phyloP scores from a whole-genome alignment of 176 grass and related monocot genomes.

The Aechmea fasciata region DNA sequence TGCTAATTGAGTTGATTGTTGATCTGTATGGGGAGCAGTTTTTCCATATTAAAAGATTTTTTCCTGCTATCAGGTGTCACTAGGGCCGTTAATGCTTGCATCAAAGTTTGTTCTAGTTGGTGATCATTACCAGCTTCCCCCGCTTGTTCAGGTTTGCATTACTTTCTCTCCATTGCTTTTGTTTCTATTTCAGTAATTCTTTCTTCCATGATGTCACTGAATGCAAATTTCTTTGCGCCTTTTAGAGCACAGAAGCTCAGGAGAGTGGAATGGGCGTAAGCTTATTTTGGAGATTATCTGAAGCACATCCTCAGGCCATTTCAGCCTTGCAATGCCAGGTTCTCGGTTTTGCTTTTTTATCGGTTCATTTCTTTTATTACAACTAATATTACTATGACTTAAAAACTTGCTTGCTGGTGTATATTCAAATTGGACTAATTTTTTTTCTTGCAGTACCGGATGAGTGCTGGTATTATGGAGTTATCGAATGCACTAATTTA shows the following conservation, averaged over 20 bases:
- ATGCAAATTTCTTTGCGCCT: neutral
- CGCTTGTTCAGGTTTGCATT: constrained; percentile 71
- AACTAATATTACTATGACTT: neutral
- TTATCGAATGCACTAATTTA: constrained; percentile 89
- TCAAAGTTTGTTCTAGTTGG: constrained; percentile 94
- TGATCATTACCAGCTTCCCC: constrained; percentile 95
- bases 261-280: constrained; percentile 93
- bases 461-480: constrained; percentile 96
- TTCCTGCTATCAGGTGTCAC: constrained; percentile 55
- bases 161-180: neutral
- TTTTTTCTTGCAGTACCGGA: constrained; percentile 61
- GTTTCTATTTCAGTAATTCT: constrained; percentile 1
- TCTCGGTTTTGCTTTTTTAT: neutral
- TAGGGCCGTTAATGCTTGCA: constrained; percentile 90
- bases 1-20: too few species aligned
- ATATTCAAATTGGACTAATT: neutral
- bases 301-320: constrained; percentile 92
- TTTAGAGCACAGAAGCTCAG: constrained; percentile 74
- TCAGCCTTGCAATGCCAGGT: constrained; percentile 89
- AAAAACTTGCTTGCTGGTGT: neutral
- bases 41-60: neutral
- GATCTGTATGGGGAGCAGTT: too few species aligned
- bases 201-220: constrained; percentile 9
- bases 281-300: constrained; percentile 95
- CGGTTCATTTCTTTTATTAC: neutral